Percentiles rank a stretch among this genome's conserved stretches.
Evolutionary conservation across 129 eudicot genomes (phyloP).

Genomic region (Helichrysum umbraculigerum): DNA sequence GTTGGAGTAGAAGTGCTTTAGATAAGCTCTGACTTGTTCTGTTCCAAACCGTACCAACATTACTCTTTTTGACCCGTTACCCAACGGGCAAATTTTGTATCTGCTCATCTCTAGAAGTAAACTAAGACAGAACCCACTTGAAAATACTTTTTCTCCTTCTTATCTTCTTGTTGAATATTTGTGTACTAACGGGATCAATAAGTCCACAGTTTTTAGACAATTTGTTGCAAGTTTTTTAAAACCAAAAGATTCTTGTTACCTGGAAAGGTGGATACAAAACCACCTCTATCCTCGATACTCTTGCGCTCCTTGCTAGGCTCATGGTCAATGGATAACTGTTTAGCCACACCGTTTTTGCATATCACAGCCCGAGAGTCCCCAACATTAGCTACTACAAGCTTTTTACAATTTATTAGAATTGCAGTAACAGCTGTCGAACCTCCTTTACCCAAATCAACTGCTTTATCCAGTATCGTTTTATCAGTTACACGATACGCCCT

Average conservation of each 20-base stretch:
- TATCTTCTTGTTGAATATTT: too few species aligned
- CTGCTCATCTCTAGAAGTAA: too few species aligned
- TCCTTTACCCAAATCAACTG: constrained; percentile 72
- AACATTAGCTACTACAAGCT: constrained; percentile 85
- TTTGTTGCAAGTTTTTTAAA: background rate
- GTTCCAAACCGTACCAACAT: too few species aligned
- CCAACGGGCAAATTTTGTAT: too few species aligned
- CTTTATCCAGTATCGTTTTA: constrained; percentile 63
- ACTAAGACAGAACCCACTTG: background rate
- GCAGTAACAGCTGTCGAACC: constrained; percentile 99
- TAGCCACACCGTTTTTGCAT: constrained; percentile 69
- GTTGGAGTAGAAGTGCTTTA: too few species aligned
- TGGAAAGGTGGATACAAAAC: constrained; percentile 91
- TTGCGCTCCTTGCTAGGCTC: constrained; percentile 74
- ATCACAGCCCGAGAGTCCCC: constrained; percentile 97
- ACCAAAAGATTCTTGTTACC: constrained; percentile 37
- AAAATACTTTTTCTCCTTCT: background rate
- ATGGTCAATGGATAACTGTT: constrained; percentile 85
- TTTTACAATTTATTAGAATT: constrained; percentile 67
- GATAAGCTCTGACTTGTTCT: too few species aligned
- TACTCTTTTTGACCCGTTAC: too few species aligned
- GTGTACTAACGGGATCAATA: background rate
- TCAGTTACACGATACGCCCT: constrained; percentile 76
- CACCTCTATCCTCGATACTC: constrained; percentile 78
- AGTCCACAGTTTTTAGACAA: background rate